Base-by-base conservation (phyloP, 2,329 filamentous ascomycete species). In the Ceratocystis alfenasii region DNA sequence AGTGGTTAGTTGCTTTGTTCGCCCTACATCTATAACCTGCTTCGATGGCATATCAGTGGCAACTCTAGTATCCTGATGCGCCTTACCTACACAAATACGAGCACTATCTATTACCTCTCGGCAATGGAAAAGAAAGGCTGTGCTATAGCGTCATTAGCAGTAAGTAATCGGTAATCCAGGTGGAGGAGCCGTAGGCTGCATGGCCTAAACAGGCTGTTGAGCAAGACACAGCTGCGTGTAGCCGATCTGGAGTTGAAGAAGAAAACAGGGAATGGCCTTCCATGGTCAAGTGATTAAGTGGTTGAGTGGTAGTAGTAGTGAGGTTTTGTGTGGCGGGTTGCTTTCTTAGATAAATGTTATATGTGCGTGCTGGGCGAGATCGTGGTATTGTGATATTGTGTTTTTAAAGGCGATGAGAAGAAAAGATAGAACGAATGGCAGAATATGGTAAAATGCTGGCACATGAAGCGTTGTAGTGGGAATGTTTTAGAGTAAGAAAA, bases 181-280 rank as follows among this genome's bases (percentile, higher is more conserved):
- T 1, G 12, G 55, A 8, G 55, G 20, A 59, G 30, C 8, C 20
- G 5, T 15, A 25, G 2, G 8, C 3, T 1, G 25, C 20, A 30
- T 59, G 17, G 17, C 55, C 3, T 28, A 17, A 20, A 20, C 25
- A 36, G n/a, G 28, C 55, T 59, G 17, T 7, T 36, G 17, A n/a
- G 10, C 33, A 28, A 59, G 28, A 59, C 55, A n/a, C 55, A 59
- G 55, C 55, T 59, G 55, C 55, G 28, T 30, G 28, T 33, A 59
- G 28, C 28, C 55, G 28, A 59, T 59, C 55, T 8, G 55, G 28
- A n/a, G 6, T 59, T 28, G 4, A 15, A 59, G 5, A 30, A 8
- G 15, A 22, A 22, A 22, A 41, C 12, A 41, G 22, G 20, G 48
- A 25, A 28, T 15, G 36, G 36, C 22, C 25, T 53, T 59, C 15